Conservation (phyloP, 2,329 filamentous ascomycete genomes). For the Fusarium proliferatum region DNA sequence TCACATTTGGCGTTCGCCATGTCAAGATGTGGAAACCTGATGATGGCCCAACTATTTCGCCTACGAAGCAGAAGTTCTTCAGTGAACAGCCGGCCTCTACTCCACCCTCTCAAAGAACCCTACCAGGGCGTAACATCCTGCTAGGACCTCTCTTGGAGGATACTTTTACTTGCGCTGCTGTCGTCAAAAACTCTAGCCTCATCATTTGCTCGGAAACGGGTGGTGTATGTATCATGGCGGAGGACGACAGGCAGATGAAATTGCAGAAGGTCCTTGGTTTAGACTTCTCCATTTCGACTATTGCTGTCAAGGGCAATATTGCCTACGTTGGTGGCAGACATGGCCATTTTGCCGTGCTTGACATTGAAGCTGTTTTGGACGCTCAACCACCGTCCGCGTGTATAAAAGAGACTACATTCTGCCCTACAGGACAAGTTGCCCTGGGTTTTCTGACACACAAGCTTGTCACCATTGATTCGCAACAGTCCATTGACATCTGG, state of each 20-base stretch:
- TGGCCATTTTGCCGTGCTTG: conserved; percentile 66
- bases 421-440: conserved; percentile 66
- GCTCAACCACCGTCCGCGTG: conserved; percentile 51
- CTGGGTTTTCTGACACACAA: conserved; percentile 75
- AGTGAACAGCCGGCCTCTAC: conserved; percentile 53
- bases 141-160: conserved; percentile 84
- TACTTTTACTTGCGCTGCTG: conserved; percentile 82
- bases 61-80: conserved; percentile 69
- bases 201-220: conserved; percentile 89
- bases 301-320: conserved; percentile 68
- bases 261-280: conserved; percentile 74
- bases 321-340: conserved; percentile 77
- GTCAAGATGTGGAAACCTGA: conserved; percentile 94
- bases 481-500: conserved; percentile 79
- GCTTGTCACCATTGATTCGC: conserved; percentile 79
- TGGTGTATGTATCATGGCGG: conserved; percentile 88
- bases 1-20: conserved; percentile 91
- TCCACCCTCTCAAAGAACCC: conserved; percentile 64
- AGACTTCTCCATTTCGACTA: conserved; percentile 75
- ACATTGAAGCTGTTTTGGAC: conserved; percentile 61
- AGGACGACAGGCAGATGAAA: conserved; percentile 77
- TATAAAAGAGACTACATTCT: conserved; percentile 53
- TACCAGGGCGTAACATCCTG: conserved; percentile 88
- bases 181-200: conserved; percentile 75
- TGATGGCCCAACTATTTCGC: conserved; percentile 69